phyloP scores from a whole-genome alignment of 805 yeast species.

The Ogataea henricii region DNA sequence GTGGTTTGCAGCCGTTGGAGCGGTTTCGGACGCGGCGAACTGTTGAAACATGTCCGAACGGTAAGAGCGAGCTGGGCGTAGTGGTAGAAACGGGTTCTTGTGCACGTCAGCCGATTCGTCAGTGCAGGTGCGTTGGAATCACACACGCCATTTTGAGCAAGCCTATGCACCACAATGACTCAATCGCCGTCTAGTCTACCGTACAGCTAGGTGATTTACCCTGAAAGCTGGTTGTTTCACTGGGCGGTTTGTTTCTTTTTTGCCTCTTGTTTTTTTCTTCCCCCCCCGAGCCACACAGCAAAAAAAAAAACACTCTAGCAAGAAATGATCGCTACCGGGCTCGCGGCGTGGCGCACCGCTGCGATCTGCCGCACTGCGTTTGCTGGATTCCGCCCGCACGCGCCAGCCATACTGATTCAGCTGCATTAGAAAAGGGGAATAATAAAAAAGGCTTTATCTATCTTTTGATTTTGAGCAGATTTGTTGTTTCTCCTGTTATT shows the following conservation, averaged over 20 bases:
- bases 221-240: background rate
- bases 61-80: no score
- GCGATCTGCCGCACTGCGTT: background rate
- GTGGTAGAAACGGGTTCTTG: background rate
- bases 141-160: background rate
- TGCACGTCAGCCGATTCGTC: background rate
- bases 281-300: background rate
- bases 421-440: slow-evolving; percentile 7
- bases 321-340: no score
- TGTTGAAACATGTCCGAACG: no score
- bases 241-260: background rate
- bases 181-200: background rate
- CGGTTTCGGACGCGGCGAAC: background rate
- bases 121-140: background rate
- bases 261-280: background rate
- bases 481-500: background rate
- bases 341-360: background rate
- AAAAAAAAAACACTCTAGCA: no score
- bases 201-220: background rate
- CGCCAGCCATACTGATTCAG: slow-evolving; percentile 2
- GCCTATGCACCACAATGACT: background rate
- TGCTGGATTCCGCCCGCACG: background rate
- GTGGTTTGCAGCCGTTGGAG: background rate
- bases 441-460: slow-evolving; percentile 6
- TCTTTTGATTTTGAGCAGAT: background rate